phyloP scores from a whole-genome alignment of 2,329 filamentous ascomycete species.

The Zarea fungicola region DNA sequence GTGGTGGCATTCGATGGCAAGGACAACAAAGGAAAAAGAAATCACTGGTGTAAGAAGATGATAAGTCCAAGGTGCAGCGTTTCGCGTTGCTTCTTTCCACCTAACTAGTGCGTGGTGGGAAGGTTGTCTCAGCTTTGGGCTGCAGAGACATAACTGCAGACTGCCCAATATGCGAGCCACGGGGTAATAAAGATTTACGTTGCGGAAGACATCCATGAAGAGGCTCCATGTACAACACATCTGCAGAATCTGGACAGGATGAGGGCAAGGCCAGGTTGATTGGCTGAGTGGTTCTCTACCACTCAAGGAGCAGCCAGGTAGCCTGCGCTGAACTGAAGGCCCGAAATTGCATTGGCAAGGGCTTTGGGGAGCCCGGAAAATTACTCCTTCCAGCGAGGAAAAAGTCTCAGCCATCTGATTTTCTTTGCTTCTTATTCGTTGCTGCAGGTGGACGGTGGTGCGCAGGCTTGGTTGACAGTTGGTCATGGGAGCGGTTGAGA shows the following conservation, averaged over 20 bases:
- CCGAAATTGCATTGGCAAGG: background rate
- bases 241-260: background rate
- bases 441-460: background rate
- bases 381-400: background rate
- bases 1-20: no score
- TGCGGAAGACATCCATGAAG: background rate
- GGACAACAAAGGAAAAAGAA: no score
- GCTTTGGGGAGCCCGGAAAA: background rate
- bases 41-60: no score
- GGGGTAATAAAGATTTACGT: background rate
- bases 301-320: background rate
- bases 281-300: background rate
- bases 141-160: no score
- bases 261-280: background rate
- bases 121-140: no score
- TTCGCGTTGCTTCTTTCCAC: no score
- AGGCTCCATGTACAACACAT: background rate
- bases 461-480: constrained; percentile 3
- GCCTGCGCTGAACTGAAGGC: background rate
- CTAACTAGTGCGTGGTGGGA: no score
- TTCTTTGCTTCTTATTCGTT: constrained; percentile 8
- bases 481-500: constrained; percentile 2
- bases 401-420: constrained; percentile 8
- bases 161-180: no score
- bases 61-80: no score